A percentile compares a stretch with the other conserved stretches of the same genome.
Evolutionary conservation across 306 rosid species (phyloP).

Genomic region (Cucurbita moschata): DNA sequence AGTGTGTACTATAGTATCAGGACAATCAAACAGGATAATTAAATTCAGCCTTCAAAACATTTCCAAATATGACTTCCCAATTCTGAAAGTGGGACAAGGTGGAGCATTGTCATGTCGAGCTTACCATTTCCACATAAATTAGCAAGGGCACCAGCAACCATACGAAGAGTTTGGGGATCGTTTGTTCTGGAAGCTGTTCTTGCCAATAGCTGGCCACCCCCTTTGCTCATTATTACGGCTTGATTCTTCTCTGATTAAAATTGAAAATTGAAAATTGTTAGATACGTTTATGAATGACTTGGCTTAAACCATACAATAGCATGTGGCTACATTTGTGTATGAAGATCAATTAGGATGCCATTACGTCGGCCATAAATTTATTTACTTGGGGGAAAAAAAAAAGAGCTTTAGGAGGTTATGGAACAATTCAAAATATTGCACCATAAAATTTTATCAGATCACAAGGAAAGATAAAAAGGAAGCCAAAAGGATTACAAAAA

Average conservation of each 20-base stretch:
- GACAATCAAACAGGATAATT: not conserved
- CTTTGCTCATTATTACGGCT: conserved; percentile 42
- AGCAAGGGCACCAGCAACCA: conserved; percentile 71
- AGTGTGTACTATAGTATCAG: not conserved
- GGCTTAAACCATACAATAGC: not conserved
- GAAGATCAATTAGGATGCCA: not conserved
- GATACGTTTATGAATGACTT: not conserved
- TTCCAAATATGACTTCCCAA: not conserved
- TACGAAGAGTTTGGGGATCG: conserved; percentile 53
- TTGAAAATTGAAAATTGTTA: conserved; percentile 1
- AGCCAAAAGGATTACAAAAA: too few relatives aligned
- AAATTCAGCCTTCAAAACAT: not conserved
- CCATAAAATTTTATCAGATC: too few relatives aligned
- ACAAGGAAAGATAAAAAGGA: too few relatives aligned
- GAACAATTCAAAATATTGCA: not conserved
- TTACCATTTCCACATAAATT: conserved; percentile 74
- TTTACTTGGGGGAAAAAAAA: too few relatives aligned
- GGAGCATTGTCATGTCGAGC: not conserved
- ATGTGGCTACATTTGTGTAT: not conserved
- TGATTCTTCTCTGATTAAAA: conserved; percentile 38
- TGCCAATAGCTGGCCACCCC: conserved; percentile 45
- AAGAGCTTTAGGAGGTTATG: not conserved
- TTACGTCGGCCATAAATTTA: too few relatives aligned
- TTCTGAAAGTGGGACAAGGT: not conserved
- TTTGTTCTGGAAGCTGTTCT: conserved; percentile 32